Conservation (phyloP, 2,329 filamentous ascomycete species). For the Sarocladium kiliense region DNA sequence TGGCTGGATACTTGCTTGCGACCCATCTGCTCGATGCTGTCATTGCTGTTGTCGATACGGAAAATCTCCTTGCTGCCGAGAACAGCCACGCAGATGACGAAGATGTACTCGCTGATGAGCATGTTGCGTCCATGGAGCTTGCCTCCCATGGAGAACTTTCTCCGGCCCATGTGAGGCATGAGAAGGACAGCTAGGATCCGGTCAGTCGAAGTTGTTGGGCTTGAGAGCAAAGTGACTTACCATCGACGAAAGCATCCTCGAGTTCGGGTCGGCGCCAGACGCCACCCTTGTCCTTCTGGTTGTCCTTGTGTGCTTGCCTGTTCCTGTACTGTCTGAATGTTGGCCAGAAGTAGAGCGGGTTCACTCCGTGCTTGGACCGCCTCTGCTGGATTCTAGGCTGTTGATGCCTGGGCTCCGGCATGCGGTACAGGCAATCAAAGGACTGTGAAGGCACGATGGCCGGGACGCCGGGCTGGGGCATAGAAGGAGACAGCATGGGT, state of each 20-base stretch:
- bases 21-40: constrained; percentile 41
- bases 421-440: constrained; percentile 33
- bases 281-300: constrained; percentile 55
- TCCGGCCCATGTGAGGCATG: constrained; percentile 61
- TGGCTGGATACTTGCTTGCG: constrained; percentile 66
- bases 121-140: constrained; percentile 64
- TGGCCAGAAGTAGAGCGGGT: constrained; percentile 57
- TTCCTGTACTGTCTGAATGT: constrained; percentile 62
- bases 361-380: constrained; percentile 34
- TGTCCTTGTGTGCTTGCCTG: constrained; percentile 59
- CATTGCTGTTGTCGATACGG: constrained; percentile 37
- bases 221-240: constrained; percentile 35
- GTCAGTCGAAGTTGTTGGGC: background rate
- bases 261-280: constrained; percentile 47
- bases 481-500: constrained; percentile 32
- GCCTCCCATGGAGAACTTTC: constrained; percentile 60
- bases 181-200: constrained; percentile 49
- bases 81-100: constrained; percentile 31
- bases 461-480: constrained; percentile 41
- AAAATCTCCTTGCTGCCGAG: constrained; percentile 38
- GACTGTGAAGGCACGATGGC: constrained; percentile 48
- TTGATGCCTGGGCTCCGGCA: constrained; percentile 28
- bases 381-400: constrained; percentile 29
- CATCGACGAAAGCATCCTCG: constrained; percentile 63
- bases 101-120: constrained; percentile 65